These are phyloP conservation scores for Fusarium camptoceras DNA, from an alignment of 2,329 filamentous ascomycete species.

Conservation along the genomic window DNA sequence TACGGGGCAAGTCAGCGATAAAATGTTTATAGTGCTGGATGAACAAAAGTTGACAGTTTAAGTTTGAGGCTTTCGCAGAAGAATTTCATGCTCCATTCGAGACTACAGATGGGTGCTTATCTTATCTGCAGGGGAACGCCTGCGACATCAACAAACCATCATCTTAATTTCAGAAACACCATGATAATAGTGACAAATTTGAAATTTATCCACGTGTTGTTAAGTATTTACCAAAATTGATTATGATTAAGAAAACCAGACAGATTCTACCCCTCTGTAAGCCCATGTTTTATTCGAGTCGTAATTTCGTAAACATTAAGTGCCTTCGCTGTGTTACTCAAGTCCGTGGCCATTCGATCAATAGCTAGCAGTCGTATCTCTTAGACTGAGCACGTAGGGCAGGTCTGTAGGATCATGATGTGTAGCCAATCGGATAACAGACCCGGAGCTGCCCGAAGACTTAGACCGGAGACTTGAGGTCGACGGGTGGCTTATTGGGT, in stretches of 20 bases:
- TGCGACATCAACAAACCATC: background rate
- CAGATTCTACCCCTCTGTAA: slow-evolving; percentile 13
- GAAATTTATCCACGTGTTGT: background rate
- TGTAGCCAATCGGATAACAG: slow-evolving; percentile 63
- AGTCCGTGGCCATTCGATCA: slow-evolving; percentile 14
- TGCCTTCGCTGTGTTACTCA: slow-evolving; percentile 9
- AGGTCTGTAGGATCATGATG: slow-evolving; percentile 49
- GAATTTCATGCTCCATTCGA: slow-evolving; percentile 42
- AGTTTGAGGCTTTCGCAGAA: slow-evolving; percentile 25
- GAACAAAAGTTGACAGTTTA: slow-evolving; percentile 13
- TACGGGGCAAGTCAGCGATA: background rate
- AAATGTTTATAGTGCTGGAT: background rate
- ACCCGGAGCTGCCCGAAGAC: slow-evolving; percentile 54
- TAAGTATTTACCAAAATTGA: slow-evolving; percentile 25
- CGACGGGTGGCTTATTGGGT: slow-evolving; percentile 53
- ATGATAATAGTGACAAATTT: background rate
- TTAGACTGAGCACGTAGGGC: slow-evolving; percentile 54
- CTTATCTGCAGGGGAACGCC: slow-evolving; percentile 35
- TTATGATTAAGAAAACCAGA: slow-evolving; percentile 42
- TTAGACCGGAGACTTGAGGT: slow-evolving; percentile 56
- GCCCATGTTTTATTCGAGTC: slow-evolving; percentile 28
- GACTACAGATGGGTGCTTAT: slow-evolving; percentile 29
- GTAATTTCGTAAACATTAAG: slow-evolving; percentile 44
- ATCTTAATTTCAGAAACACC: background rate
- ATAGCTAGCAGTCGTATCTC: slow-evolving; percentile 49